phyloP scores from a whole-genome alignment of 2,329 filamentous ascomycete genomes.

The Tolypocladium guangdongense region DNA sequence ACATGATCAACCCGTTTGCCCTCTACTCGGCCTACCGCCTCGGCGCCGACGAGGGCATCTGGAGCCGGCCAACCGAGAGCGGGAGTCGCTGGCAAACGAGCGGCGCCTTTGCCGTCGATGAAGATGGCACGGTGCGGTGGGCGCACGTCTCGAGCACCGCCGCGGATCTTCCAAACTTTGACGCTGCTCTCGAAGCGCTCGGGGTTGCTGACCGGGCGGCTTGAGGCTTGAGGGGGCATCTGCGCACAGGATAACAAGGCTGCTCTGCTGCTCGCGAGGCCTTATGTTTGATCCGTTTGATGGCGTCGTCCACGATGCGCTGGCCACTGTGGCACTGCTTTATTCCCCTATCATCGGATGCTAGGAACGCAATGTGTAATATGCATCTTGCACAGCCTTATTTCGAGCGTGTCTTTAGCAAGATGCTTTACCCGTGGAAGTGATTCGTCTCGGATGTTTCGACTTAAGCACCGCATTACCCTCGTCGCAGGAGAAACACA shows the following conservation, averaged over 20 bases:
- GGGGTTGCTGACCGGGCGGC: slow-evolving; percentile 3
- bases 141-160: slow-evolving; percentile 18
- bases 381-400: neutral
- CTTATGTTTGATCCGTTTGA: too few species aligned
- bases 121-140: slow-evolving; percentile 19
- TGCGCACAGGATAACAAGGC: neutral
- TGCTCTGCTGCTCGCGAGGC: neutral
- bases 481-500: neutral
- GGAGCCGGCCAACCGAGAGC: slow-evolving; percentile 53
- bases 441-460: neutral
- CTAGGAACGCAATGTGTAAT: neutral
- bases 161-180: slow-evolving; percentile 20
- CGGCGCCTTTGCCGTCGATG: slow-evolving; percentile 46
- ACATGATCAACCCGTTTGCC: slow-evolving; percentile 48
- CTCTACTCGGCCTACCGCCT: slow-evolving; percentile 47
- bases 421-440: too few species aligned
- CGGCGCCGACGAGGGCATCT: slow-evolving; percentile 52
- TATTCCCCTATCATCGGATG: neutral
- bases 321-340: neutral
- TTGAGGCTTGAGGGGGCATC: neutral
- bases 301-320: neutral
- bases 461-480: neutral
- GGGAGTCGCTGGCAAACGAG: slow-evolving; percentile 59
- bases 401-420: neutral
- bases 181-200: slow-evolving; percentile 16